phyloP scores from a whole-genome alignment of 352 stramenopile species.

The Globisporangium barbulae region DNA sequence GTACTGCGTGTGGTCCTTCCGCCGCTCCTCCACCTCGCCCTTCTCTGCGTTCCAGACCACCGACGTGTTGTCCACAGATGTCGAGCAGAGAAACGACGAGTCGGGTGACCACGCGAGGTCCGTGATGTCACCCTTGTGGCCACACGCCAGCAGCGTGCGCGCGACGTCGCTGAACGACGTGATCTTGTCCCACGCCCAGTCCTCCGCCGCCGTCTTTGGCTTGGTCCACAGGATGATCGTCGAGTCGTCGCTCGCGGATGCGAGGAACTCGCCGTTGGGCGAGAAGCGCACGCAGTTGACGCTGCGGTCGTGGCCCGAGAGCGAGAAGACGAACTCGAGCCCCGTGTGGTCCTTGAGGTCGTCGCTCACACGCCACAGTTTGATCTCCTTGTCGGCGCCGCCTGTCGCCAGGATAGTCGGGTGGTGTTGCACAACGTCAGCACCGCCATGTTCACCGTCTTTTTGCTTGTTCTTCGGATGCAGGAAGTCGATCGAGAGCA shows the following conservation, averaged over 20 bases:
- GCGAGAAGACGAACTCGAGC: conserved; percentile 80
- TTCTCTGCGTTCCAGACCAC: conserved; percentile 87
- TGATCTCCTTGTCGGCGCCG: conserved; percentile 88
- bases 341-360: conserved; percentile 29
- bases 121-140: conserved; percentile 90
- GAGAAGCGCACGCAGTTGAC: conserved; percentile 93
- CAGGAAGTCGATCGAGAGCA: conserved; percentile 82
- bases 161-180: conserved; percentile 77
- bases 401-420: conserved; percentile 63
- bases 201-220: conserved; percentile 59
- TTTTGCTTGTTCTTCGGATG: conserved; percentile 12
- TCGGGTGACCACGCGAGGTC: conserved; percentile 91
- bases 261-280: conserved; percentile 77
- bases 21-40: conserved; percentile 70
- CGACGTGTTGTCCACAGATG: conserved; percentile 91
- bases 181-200: conserved; percentile 80
- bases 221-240: conserved; percentile 86
- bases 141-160: conserved; percentile 68
- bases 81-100: conserved; percentile 89
- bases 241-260: conserved; percentile 87
- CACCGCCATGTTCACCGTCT: background rate
- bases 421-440: background rate
- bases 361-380: conserved; percentile 68
- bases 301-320: conserved; percentile 86
- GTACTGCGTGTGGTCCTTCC: conserved; percentile 95